These are phyloP conservation scores for Aspergillus fijiensis DNA, from an alignment of 2,329 filamentous ascomycete genomes.

Conservation along the genomic window DNA sequence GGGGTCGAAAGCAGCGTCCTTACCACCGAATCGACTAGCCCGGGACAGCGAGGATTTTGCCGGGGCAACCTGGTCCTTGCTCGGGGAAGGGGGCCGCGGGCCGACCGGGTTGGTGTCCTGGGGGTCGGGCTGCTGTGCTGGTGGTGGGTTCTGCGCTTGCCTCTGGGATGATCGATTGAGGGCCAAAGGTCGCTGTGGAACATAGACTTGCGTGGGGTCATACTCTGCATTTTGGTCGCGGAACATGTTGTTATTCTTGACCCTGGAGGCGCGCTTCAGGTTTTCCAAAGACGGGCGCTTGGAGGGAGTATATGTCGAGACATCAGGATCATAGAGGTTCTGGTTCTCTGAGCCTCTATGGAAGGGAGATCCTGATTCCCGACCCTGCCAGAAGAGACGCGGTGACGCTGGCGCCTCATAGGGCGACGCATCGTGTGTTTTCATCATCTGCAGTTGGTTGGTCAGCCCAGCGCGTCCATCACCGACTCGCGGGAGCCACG, in stretches of 20 bases:
- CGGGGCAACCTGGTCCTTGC: conserved; percentile 72
- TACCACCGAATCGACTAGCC: conserved; percentile 58
- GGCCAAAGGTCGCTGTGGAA: conserved; percentile 79
- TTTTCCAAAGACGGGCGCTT: conserved; percentile 92
- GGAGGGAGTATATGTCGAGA: conserved; percentile 65
- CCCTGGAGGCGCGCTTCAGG: conserved; percentile 87
- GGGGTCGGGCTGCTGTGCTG: conserved; percentile 34
- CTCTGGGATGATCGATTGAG: conserved; percentile 57
- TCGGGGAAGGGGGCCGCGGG: conserved; percentile 54
- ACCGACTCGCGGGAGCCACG: conserved; percentile 16
- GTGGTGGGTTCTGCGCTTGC: conserved; percentile 69
- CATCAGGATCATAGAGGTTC: conserved; percentile 56
- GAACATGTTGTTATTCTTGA: conserved; percentile 98
- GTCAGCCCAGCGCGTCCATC: conserved; percentile 18
- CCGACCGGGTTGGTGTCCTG: conserved; percentile 19
- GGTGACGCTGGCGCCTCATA: conserved; percentile 66
- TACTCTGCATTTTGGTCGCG: conserved; percentile 91
- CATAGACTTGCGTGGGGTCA: conserved; percentile 73
- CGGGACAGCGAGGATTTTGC: conserved; percentile 85
- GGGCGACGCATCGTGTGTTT: conserved; percentile 73
- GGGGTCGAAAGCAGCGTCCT: conserved; percentile 63
- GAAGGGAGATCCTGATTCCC: conserved; percentile 66
- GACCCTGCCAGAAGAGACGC: conserved; percentile 84
- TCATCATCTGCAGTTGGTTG: conserved; percentile 60
- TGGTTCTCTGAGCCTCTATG: conserved; percentile 69